Base-by-base conservation (phyloP, 2,329 filamentous ascomycete genomes). In the Microsporum canis region DNA sequence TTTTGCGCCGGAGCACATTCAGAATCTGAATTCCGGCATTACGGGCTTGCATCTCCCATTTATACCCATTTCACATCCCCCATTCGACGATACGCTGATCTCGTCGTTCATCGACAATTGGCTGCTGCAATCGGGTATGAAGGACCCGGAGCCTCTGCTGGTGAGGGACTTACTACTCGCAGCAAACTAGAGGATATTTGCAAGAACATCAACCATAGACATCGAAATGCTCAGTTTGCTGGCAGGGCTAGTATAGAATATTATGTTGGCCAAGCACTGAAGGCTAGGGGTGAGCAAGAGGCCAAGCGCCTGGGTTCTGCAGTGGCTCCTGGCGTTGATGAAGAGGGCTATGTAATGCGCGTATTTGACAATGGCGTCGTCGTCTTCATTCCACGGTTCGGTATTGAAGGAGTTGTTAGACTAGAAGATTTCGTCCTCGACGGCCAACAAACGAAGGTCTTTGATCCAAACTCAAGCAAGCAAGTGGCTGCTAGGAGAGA, bases 51-150 rank as follows among this genome's bases (percentile, higher is more conserved):
- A 0, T 91, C 88, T 2, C 89, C 95, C 70, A 99, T 99, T 72
- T 99, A 99, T 78, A 99, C 94, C 1, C 94, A 99, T 75, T 99
- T 99, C 76, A 99, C 94, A 0, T 95, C 89, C 2, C 95, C 94
- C 2, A 99, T 99, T 72, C 88, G 94, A 62, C 89, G 95, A 34
- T 99, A 99, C 72, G 92, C 92, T n/a, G 94, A 99, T 77, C 82
- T 99, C 2, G 85, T 96, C 61, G 92, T 90, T 3, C 92, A 99
- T 74, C 83, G 92, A 12, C 94, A 99, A 78, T 86, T 99, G 59
- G 92, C 94, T 0, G 92, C 94, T 7, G 91, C 94, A 34, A 97
- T 99, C 70, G 89, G 88, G 62, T 97, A 97, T 78, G 91, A 76
- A 61, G 73, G 76, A 63, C 73, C 75, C 36, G 75, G 75, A 57